A percentile compares a stretch with the other conserved stretches of the same genome.
These are phyloP conservation scores for Colletotrichum tofieldiae DNA, from an alignment of 2,329 filamentous ascomycete genomes.

Conservation along the genomic window DNA sequence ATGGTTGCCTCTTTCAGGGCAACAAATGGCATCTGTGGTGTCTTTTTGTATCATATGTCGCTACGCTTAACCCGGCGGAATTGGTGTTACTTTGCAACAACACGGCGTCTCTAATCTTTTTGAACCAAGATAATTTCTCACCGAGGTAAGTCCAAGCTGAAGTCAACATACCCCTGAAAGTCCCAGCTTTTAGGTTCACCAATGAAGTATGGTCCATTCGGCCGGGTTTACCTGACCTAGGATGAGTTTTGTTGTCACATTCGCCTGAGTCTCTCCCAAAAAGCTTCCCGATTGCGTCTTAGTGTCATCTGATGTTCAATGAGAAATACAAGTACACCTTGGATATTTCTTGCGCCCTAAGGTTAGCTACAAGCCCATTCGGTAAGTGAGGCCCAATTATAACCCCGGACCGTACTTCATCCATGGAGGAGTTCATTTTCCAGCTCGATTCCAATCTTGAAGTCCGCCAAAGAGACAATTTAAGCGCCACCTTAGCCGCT, in stretches of 20 bases:
- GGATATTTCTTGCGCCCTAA: too few species aligned
- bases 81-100: too few species aligned
- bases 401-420: neutral
- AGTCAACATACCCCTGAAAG: neutral
- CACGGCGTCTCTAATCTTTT: neutral
- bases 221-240: conserved; percentile 9
- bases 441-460: neutral
- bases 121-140: neutral
- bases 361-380: neutral
- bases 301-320: conserved; percentile 25
- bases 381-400: neutral
- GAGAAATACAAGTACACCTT: neutral
- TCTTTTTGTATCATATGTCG: too few species aligned
- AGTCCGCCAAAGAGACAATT: neutral
- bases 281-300: conserved; percentile 5
- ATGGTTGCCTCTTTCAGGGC: neutral
- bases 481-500: too few species aligned
- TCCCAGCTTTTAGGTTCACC: neutral
- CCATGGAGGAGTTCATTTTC: neutral
- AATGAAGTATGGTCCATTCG: neutral
- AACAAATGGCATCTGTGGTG: neutral
- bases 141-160: conserved; percentile 7
- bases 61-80: neutral
- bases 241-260: neutral
- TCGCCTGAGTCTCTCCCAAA: neutral